phyloP scores from a whole-genome alignment of 2,329 filamentous ascomycete genomes.

The Epichloe scottii region DNA sequence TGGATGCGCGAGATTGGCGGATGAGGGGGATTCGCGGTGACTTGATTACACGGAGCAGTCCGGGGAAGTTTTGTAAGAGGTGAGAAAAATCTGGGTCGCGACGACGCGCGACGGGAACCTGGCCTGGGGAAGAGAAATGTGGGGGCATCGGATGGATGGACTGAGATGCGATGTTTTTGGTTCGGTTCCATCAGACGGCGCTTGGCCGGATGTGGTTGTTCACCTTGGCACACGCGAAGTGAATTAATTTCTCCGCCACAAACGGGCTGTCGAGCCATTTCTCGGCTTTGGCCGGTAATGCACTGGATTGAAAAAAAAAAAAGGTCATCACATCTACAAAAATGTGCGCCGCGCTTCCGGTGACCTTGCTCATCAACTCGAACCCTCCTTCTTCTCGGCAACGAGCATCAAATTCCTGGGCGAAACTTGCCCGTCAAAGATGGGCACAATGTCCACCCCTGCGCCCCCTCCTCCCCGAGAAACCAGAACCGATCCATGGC shows the following conservation, averaged over 20 bases:
- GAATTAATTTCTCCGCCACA: too few relatives aligned
- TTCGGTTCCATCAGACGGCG: neutral
- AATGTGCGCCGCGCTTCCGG: too few relatives aligned
- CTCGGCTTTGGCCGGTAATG: too few relatives aligned
- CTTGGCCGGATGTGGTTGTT: neutral
- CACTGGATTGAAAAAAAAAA: too few relatives aligned
- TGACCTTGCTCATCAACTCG: too few relatives aligned
- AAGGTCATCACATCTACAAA: too few relatives aligned
- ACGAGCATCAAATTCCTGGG: slow-evolving; percentile 14
- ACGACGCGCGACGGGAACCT: neutral
- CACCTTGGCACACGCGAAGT: too few relatives aligned
- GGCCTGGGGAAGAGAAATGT: neutral
- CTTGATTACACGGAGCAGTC: too few relatives aligned
- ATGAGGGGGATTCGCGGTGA: too few relatives aligned
- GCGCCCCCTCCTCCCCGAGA: slow-evolving; percentile 13
- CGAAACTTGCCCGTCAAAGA: slow-evolving; percentile 17
- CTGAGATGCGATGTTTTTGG: neutral
- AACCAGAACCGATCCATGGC: slow-evolving; percentile 20
- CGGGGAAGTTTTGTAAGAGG: neutral
- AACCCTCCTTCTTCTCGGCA: slow-evolving; percentile 4
- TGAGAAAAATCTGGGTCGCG: neutral
- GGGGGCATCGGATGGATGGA: too few relatives aligned
- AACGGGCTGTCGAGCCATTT: too few relatives aligned
- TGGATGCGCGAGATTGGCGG: neutral
- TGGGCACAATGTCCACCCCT: slow-evolving; percentile 14